Conservation (phyloP, 2,329 filamentous ascomycete species). For the Aaosphaeria pasadenensis region DNA sequence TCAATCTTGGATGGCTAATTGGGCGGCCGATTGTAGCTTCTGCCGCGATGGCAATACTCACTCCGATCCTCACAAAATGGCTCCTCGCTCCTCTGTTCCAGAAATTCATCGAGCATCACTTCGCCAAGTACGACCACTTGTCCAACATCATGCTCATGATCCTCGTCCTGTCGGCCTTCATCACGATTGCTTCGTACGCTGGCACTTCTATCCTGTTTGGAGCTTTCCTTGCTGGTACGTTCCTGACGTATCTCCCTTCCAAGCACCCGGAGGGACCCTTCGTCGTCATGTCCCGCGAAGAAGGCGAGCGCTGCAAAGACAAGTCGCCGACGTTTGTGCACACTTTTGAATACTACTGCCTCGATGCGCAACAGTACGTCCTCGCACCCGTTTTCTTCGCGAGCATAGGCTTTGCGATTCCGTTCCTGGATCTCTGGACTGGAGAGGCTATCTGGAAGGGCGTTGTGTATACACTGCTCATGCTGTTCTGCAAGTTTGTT, state of each 20-base stretch:
- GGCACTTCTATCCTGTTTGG: conserved; percentile 29
- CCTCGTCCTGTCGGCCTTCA: conserved; percentile 23
- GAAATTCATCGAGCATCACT: conserved; percentile 13
- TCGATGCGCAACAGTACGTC: conserved; percentile 42
- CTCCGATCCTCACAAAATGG: conserved; percentile 28
- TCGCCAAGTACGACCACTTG: conserved; percentile 18
- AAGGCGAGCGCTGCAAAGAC: conserved; percentile 21
- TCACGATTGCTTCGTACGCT: conserved; percentile 24
- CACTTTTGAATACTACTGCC: conserved; percentile 41
- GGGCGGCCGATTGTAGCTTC: conserved; percentile 26
- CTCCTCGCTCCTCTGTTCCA: conserved; percentile 33
- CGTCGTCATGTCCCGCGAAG: conserved; percentile 20
- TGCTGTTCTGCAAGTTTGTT: conserved; percentile 16
- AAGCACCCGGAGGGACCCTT: conserved; percentile 11
- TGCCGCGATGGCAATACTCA: conserved; percentile 12
- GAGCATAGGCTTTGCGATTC: conserved; percentile 27
- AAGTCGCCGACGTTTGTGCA: conserved; percentile 28
- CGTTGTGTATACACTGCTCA: conserved; percentile 23
- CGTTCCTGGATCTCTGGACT: conserved; percentile 25
- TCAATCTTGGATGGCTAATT: conserved; percentile 21
- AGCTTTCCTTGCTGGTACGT: conserved; percentile 27
- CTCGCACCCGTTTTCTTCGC: conserved; percentile 30
- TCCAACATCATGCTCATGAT: conserved; percentile 26
- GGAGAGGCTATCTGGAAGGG: conserved; percentile 27
- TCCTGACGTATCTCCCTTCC: conserved; percentile 25